Evolutionary conservation across 441 rosid genomes (phyloP), one percentile per base, ranked within the genome.

Genomic region (Croton setiger): DNA sequence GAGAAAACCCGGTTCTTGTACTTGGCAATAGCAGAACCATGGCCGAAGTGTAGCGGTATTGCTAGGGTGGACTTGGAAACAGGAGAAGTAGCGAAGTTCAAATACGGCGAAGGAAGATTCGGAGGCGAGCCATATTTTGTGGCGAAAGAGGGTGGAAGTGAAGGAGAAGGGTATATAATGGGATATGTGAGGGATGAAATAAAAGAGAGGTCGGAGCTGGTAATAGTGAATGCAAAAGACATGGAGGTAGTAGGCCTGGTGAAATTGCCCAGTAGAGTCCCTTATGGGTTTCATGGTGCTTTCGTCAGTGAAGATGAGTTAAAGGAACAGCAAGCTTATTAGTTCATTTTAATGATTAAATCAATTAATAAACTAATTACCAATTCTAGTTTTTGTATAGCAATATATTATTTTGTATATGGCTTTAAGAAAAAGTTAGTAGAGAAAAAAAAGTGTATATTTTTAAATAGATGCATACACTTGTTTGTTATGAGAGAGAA

Each of bases 241-340:
- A 82, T 88, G 93, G 72, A 86, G 71, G 79, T 78, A 69, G 89
- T 80, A 43, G 90, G 82, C 39, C 41, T 63, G 14, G 81, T 89
- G 18, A 62, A 31, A 52, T 36, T 91, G 77, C 91, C 93, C 6
- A 67, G 77, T 21, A 81, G 95, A 54, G 95, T 89, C 15, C 90
- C 97, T 2, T 88, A 86, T 13, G 91, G 93, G 11, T 87, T 91
- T 21, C 97, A 91, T 71, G 95, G 95, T n/a, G 79, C 88, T 11
- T 88, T 88, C 76, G 82, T 91, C 0, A 70, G 81, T 54, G 75
- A 69, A 39, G 64, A 57, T 69, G 87, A 86, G 51, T 75, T 87
- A 17, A 78, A 35, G 27, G 69, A 44, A 54, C 86, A 87, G 66
- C 41, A 39, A 39, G 8, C 43, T 59, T 48, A 60, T 5, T 9